Evolutionary conservation across 495 filamentous ascomycete genomes (phyloP).

Genomic region (Lasiosphaeria hispida): DNA sequence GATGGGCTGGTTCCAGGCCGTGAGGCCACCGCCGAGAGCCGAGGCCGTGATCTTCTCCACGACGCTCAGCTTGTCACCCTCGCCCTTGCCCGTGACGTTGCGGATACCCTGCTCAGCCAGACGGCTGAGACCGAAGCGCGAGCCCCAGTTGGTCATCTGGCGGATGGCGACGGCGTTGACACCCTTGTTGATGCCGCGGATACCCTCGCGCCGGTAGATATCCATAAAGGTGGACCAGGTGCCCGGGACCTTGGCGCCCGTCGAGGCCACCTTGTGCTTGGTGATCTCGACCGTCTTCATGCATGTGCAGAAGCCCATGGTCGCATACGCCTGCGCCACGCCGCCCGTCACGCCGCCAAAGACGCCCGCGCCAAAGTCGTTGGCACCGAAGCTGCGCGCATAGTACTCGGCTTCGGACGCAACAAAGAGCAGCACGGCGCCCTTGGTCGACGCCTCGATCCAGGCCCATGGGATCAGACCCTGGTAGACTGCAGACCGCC

Average conservation of each 20-base stretch:
- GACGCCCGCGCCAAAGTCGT: slow-evolving; percentile 85
- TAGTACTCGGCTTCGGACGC: slow-evolving; percentile 97
- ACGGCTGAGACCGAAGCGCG: slow-evolving; percentile 87
- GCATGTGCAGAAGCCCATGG: slow-evolving; percentile 99
- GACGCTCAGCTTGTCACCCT: slow-evolving; percentile 69
- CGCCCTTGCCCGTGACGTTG: slow-evolving; percentile 70
- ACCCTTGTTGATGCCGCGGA: slow-evolving; percentile 94
- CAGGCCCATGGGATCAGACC: slow-evolving; percentile 99
- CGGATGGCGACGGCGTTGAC: slow-evolving; percentile 98
- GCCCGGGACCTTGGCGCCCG: slow-evolving; percentile 77
- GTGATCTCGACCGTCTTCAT: slow-evolving; percentile 99
- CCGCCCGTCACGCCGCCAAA: slow-evolving; percentile 88
- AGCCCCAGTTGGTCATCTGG: slow-evolving; percentile 99
- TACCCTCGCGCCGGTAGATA: slow-evolving; percentile 92
- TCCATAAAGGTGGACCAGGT: slow-evolving; percentile 95
- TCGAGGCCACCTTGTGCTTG: slow-evolving; percentile 86
- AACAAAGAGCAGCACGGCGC: slow-evolving; percentile 97
- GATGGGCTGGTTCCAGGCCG: slow-evolving; percentile 99
- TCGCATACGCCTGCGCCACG: slow-evolving; percentile 96
- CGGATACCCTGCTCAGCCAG: slow-evolving; percentile 89
- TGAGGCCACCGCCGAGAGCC: slow-evolving; percentile 85
- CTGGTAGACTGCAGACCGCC: slow-evolving; percentile 77
- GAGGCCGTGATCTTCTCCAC: slow-evolving; percentile 88
- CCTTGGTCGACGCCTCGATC: slow-evolving; percentile 99
- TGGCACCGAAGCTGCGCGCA: slow-evolving; percentile 75